Conservation (phyloP, 768 basidiomycete species). For the Pholiota microspora region DNA sequence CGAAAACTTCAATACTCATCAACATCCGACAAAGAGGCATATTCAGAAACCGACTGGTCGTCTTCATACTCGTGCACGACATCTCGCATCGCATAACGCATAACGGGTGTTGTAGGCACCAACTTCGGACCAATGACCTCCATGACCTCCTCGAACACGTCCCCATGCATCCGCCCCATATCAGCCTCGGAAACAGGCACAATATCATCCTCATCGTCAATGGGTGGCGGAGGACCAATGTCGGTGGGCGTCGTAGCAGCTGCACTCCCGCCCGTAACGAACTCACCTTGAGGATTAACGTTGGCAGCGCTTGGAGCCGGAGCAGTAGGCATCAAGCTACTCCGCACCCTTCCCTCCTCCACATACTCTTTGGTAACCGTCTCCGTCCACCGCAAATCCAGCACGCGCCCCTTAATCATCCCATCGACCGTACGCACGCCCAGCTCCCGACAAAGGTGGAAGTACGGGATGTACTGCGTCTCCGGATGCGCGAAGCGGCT, state of each 20-base stretch:
- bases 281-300: neutral
- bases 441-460: conserved; percentile 78
- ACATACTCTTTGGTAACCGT: conserved; percentile 53
- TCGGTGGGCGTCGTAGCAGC: conserved; percentile 8
- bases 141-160: conserved; percentile 45
- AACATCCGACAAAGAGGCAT: conserved; percentile 76
- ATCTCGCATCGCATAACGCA: conserved; percentile 81
- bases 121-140: conserved; percentile 75
- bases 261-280: neutral
- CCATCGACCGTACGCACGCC: conserved; percentile 83
- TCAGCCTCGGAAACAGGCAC: conserved; percentile 40
- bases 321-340: neutral
- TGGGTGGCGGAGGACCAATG: conserved; percentile 28
- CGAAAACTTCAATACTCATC: conserved; percentile 53
- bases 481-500: conserved; percentile 66
- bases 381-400: conserved; percentile 79
- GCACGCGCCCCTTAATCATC: conserved; percentile 75
- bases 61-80: conserved; percentile 84
- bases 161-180: conserved; percentile 35
- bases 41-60: conserved; percentile 71
- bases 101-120: conserved; percentile 75
- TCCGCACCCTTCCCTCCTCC: conserved; percentile 21
- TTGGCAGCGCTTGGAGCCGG: too few relatives aligned
- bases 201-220: conserved; percentile 47
- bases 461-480: conserved; percentile 70